Evolutionary conservation across 2,329 filamentous ascomycete species (phyloP).

Genomic region (Apiospora rasikravindrae): DNA sequence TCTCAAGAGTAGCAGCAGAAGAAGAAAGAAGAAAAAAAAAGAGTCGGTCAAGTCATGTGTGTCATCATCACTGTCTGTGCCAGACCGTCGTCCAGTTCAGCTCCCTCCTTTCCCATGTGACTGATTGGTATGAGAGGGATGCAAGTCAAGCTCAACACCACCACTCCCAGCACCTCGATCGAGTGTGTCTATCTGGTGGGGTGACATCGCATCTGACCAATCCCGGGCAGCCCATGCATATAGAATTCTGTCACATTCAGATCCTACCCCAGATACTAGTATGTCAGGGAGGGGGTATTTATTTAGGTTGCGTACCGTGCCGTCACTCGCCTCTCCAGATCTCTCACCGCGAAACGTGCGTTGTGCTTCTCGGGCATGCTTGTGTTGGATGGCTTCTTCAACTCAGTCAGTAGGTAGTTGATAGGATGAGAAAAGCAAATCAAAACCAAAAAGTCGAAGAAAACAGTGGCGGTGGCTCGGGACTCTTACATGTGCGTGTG

Average conservation of each 20-base stretch:
- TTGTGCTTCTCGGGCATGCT: conserved; percentile 2
- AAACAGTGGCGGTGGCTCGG: neutral
- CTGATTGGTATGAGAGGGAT: neutral
- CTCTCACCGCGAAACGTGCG: conserved; percentile 2
- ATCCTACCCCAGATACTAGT: conserved; percentile 2
- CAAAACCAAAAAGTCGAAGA: neutral
- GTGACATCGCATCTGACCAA: conserved; percentile 13
- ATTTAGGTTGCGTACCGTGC: conserved; percentile 10
- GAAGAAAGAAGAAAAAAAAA: neutral
- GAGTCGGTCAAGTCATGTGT: conserved; percentile 5
- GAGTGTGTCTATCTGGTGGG: conserved; percentile 1
- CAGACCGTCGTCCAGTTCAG: neutral
- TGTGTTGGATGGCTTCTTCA: neutral
- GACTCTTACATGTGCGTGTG: conserved; percentile 1
- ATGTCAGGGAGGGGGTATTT: neutral
- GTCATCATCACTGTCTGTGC: neutral
- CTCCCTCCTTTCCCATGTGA: neutral
- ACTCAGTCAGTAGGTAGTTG: neutral
- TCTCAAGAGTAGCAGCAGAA: neutral
- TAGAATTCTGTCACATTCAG: conserved; percentile 11
- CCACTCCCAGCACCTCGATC: neutral
- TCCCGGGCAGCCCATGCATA: conserved; percentile 12
- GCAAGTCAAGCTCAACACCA: conserved; percentile 2
- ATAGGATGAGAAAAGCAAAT: neutral
- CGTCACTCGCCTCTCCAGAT: conserved; percentile 2